A percentile compares a stretch with the other conserved stretches of the same genome.
phyloP scores from a whole-genome alignment of 768 basidiomycete genomes.

The Cantharellus anzutake region DNA sequence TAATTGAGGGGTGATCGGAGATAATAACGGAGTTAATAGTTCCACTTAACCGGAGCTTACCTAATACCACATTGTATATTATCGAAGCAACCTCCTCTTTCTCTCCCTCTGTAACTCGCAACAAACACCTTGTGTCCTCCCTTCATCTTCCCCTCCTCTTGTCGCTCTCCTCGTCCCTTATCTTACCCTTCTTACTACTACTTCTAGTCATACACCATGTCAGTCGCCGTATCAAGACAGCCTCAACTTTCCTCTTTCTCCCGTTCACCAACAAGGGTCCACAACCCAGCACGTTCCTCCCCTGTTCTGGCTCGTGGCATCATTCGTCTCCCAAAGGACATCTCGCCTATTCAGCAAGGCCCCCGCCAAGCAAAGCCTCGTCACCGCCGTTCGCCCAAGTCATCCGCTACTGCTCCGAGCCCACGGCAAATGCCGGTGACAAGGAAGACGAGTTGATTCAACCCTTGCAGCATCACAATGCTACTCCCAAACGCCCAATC shows the following conservation, averaged over 20 bases:
- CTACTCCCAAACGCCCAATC: too few species aligned
- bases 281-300: background rate
- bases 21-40: too few species aligned
- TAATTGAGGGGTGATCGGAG: too few species aligned
- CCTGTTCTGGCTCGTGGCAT: background rate
- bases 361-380: background rate
- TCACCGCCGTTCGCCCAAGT: too few species aligned
- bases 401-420: background rate
- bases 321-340: background rate
- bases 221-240: constrained; percentile 2
- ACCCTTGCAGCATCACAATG: background rate
- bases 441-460: background rate
- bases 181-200: background rate
- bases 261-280: background rate
- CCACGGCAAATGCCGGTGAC: background rate
- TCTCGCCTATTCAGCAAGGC: background rate
- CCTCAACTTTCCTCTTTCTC: background rate
- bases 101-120: too few species aligned
- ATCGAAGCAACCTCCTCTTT: too few species aligned
- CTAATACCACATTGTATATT: too few species aligned
- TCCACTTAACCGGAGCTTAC: too few species aligned
- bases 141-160: too few species aligned
- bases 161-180: constrained; percentile 2
- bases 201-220: constrained; percentile 2
- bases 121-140: too few species aligned